Evolutionary conservation across 139 green algal genomes (phyloP).

Genomic region (Coelastrella sp.): DNA sequence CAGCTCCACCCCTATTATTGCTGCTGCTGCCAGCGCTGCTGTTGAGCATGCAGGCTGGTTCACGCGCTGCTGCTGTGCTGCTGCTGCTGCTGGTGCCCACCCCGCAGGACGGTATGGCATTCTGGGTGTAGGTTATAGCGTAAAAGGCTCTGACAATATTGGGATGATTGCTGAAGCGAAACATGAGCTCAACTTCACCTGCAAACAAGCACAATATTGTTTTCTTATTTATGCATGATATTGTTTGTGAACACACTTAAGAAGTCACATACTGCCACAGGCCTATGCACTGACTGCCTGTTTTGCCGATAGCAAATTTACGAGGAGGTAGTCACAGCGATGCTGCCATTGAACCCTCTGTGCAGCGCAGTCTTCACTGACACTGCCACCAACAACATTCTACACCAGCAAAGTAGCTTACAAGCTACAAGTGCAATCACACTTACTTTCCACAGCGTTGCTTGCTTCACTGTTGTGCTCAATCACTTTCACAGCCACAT

Average conservation of each 20-base stretch:
- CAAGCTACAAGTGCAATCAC: too few species aligned
- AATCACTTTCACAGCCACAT: constrained; percentile 47
- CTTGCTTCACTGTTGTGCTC: constrained; percentile 23
- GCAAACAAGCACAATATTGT: not conserved
- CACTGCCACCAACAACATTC: not conserved
- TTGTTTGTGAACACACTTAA: not conserved
- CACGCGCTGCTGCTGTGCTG: not conserved
- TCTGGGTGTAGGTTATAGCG: constrained; percentile 23
- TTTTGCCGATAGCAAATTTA: not conserved
- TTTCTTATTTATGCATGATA: not conserved
- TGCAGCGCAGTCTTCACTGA: not conserved
- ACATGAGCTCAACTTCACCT: constrained; percentile 35
- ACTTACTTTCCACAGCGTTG: constrained; percentile 4
- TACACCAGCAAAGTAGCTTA: not conserved
- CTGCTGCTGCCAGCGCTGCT: constrained; percentile 1
- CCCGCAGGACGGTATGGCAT: not conserved
- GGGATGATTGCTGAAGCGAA: constrained; percentile 27
- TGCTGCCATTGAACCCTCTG: not conserved
- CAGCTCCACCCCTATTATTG: not conserved
- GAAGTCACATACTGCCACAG: not conserved
- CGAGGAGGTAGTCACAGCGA: not conserved
- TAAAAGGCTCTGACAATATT: constrained; percentile 35
- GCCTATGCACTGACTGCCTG: too few species aligned
- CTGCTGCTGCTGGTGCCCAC: not conserved
- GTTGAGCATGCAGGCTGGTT: not conserved